Base-by-base conservation (phyloP, 306 rosid genomes). In the Luffa acutangula region DNA sequence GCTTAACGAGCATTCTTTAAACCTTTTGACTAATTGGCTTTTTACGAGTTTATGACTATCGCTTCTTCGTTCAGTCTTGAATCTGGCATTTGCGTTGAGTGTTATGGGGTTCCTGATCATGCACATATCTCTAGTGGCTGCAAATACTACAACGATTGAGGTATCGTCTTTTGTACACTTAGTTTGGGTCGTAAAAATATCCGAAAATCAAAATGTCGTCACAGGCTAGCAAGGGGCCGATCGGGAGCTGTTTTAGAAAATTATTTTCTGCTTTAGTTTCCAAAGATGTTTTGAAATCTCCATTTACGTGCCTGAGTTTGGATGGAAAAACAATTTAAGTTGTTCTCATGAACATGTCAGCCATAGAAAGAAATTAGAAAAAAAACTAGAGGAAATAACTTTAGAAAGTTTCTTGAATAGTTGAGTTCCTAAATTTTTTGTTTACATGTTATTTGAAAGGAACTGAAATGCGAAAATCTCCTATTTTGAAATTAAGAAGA, bases 121-220 rank as follows among this genome's bases (percentile, higher is more conserved):
- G 99, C 99, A 96, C 84, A 87, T 93, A 78, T 93, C 98, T 6
- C 83, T 96, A 89, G 98, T 96, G 81, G 78, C 97, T 64, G 96
- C 81, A 64, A 96, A 96, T 83, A 96, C 98, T 36, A 96, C 96
- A 49, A 96, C 99, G 71, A 93, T 96, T 76, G 99, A 96, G 99
- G 99, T 96, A 86, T 18, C 17, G 2, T 70, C 64, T 54, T 75
- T 58, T 3, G 66, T 42, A 52, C 21, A 34, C 18, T 51, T 74
- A 52, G 7, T 74, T 74, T 33, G 25, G 48, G 62, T 8, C 15
- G 15, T 13, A 74, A 52, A 42, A 51, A 8, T 34, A 42, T 46
- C 20, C 6, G 60, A 7, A 73, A 49, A 49, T 20, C 15, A 60
- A 36, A 33, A 52, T 17, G 9, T 15, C 4, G 46, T 73, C 56